Conservation (phyloP, 306 rosid species). For the Lathyrus aphaca region DNA sequence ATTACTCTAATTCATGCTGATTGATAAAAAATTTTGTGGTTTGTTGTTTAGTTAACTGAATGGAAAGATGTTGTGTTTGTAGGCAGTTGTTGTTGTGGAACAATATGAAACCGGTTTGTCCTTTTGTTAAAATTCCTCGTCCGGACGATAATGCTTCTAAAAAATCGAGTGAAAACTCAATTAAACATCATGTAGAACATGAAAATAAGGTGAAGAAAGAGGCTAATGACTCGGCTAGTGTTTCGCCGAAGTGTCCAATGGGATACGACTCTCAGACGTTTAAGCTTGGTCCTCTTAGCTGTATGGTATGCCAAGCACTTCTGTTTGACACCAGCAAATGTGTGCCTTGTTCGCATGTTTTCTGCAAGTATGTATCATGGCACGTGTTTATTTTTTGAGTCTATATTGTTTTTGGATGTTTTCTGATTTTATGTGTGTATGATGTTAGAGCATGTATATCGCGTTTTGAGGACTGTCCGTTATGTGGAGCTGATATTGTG, state of each 20-base stretch:
- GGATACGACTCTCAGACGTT: conserved; percentile 84
- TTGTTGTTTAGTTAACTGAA: conserved; percentile 30
- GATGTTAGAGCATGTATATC: conserved; percentile 72
- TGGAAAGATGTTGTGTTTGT: conserved; percentile 2
- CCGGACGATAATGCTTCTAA: conserved; percentile 67
- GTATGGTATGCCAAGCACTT: conserved; percentile 71
- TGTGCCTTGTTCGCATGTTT: conserved; percentile 79
- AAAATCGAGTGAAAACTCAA: conserved; percentile 46
- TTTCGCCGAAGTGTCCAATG: conserved; percentile 74
- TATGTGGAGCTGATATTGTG: conserved; percentile 91
- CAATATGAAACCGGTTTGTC: conserved; percentile 85
- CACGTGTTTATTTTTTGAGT: conserved; percentile 17
- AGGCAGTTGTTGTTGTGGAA: conserved; percentile 42
- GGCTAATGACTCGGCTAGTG: conserved; percentile 36
- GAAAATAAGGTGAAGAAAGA: conserved; percentile 55
- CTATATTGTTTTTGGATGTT: conserved; percentile 17
- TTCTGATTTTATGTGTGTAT: conserved; percentile 26
- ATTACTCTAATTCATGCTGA: background rate
- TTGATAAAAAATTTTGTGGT: background rate
- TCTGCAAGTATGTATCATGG: conserved; percentile 66
- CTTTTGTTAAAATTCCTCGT: conserved; percentile 83
- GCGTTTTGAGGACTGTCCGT: conserved; percentile 84
- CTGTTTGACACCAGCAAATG: conserved; percentile 64
- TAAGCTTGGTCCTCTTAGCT: conserved; percentile 96
- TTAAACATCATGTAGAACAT: conserved; percentile 49